Base-by-base conservation (phyloP, 2,329 filamentous ascomycete genomes). In the Epichloe brachyelytri region DNA sequence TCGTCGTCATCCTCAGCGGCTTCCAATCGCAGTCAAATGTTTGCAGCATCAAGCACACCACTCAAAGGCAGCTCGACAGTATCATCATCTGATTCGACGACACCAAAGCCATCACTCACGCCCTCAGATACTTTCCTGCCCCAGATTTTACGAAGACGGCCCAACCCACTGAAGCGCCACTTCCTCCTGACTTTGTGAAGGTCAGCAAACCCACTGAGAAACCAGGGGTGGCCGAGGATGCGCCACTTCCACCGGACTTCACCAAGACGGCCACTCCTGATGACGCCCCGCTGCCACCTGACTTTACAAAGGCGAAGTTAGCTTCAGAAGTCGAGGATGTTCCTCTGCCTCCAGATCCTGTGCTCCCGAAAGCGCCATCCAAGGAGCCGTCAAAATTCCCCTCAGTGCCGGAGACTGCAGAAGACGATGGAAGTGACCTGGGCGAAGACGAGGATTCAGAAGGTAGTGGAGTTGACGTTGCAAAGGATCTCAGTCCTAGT, bases 401-500 rank as follows among this genome's bases (percentile, higher is more conserved):
- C 4, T 62, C 68, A 3, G 60, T 70, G 11, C 66, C 70, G 14
- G 67, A 67, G 8, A 68, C 71, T 5, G 71, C 69, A 6, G 69
- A 69, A 20, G 70, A 65, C 4, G 71, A 69, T 20, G 47, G 30
- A 2, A 58, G 54, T 41, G 56, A 60, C 10, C 38, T 60, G 5
- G 75, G 74, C 12, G 73, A 73, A 3, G 74, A 76, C 33, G 69
- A 70, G 38, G 73, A 61, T 6, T 74, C 70, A 0, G 77, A 79
- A 59, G 80, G 80, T 14, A 84, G 80, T 54, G 81, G 79, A 22
- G 72, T 83, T 46, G 80, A 84, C 62, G 75, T 84, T 44, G 74
- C 74, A n/a, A 79, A 82, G 58, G 80, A 84, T 47, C 65, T 83
- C 12, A 82, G 77, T 57, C 78, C 77, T 19, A 71, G 66, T 6